phyloP scores from a whole-genome alignment of 164 flowering plant species.

The Liquidambar formosana region DNA sequence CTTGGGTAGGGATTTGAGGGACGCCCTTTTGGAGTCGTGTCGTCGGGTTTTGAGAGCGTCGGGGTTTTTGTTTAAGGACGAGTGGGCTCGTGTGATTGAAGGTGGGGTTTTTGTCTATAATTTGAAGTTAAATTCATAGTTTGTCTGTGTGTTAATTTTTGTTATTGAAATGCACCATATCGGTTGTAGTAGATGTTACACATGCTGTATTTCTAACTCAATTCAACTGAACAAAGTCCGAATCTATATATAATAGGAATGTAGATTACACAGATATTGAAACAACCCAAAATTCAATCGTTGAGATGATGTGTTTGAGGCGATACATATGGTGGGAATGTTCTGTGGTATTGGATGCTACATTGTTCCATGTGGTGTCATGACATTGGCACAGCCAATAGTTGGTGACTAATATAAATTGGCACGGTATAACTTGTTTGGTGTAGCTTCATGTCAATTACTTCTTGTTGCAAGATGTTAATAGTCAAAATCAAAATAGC shows the following conservation, averaged over 20 bases:
- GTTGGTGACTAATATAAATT: too few relatives aligned
- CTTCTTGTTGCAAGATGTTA: background rate
- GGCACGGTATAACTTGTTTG: background rate
- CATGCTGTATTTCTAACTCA: too few relatives aligned
- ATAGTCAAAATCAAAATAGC: background rate
- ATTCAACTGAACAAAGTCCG: too few relatives aligned
- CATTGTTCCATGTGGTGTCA: too few relatives aligned
- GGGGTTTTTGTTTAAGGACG: conserved; percentile 45
- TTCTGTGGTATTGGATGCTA: too few relatives aligned
- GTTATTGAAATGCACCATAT: background rate
- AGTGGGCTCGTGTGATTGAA: conserved; percentile 48
- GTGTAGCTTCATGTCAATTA: background rate
- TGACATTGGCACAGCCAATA: too few relatives aligned
- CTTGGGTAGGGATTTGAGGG: conserved; percentile 11
- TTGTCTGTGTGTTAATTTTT: background rate
- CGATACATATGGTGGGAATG: too few relatives aligned
- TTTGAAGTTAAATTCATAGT: background rate
- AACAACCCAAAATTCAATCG: too few relatives aligned
- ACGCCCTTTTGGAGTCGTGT: conserved; percentile 35
- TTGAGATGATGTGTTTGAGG: too few relatives aligned
- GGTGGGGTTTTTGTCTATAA: conserved; percentile 23
- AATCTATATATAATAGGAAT: too few relatives aligned
- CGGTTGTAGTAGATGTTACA: too few relatives aligned
- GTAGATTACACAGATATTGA: too few relatives aligned
- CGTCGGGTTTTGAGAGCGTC: conserved; percentile 41